Base-by-base conservation (phyloP, 2,329 filamentous ascomycete species). In the Aotearoamyces nothofagi region DNA sequence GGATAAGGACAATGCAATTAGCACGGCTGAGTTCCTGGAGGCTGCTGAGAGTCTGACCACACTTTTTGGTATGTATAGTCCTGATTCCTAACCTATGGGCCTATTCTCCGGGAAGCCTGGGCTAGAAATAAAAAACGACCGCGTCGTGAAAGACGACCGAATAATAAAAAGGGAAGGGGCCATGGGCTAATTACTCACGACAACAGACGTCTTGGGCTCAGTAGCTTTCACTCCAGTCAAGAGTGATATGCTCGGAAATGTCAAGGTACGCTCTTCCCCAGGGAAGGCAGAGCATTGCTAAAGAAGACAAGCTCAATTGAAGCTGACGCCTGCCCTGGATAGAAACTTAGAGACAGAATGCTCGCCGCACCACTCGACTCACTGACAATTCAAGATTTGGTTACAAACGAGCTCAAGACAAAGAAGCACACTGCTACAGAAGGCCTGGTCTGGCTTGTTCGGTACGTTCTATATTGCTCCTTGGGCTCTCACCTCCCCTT, bases 281-380 rank as follows among this genome's bases (percentile, higher is more conserved):
- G 8, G 8, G 15, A 13, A 22, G 17, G 20, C 5, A 11, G 15
- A 26, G 25, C 9, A 13, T 22, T 24, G n/a, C 19, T 3, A 24
- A 30, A n/a, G 10, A 9, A 34, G 32, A 17, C 20, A 28, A 30
- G 16, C 20, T 33, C 26, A 28, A n/a, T n/a, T n/a, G n/a, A n/a
- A n/a, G n/a, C n/a, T n/a, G n/a, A n/a, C n/a, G n/a, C n/a, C 22
- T 7, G 15, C 22, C 11, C 14, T 30, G n/a, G n/a, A 27, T 42
- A 92, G 83, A 96, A 98, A 79, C 66, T 96, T 55, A 74, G 81
- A 39, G 75, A 86, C 29, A 74, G 86, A 43, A 78, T 87, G 52
- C 65, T 77, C 31, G 81, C 76, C 33, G 72, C 80, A 33, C 83
- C 86, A 16, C 62, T 63, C 30, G 76, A 86, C 39, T 92, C 81